Evolutionary conservation across 768 basidiomycete genomes (phyloP).

Genomic region (Trametes cingulata): DNA sequence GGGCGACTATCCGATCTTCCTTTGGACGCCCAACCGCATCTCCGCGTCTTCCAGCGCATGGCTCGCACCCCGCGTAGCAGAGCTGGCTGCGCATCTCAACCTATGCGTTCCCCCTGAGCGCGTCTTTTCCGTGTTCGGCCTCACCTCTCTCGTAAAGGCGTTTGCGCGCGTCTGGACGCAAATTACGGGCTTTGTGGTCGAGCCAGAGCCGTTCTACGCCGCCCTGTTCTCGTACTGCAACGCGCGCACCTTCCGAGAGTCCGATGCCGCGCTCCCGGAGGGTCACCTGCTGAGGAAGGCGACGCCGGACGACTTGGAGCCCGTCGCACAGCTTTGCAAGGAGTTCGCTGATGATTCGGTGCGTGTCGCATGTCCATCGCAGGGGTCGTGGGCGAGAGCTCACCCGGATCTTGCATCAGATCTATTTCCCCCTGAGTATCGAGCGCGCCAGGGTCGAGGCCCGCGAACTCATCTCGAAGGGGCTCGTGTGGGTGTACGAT

Average conservation of each 20-base stretch:
- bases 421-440: constrained; percentile 45
- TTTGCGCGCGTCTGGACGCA: constrained; percentile 49
- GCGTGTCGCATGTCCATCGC: constrained; percentile 23
- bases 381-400: constrained; percentile 1
- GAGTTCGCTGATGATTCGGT: constrained; percentile 56
- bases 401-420: constrained; percentile 32
- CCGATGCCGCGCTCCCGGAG: constrained; percentile 29
- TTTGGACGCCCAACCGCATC: constrained; percentile 43
- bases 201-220: constrained; percentile 49
- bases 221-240: constrained; percentile 51
- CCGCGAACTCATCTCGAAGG: constrained; percentile 45
- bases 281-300: constrained; percentile 44
- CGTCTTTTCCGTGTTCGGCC: constrained; percentile 55
- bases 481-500: constrained; percentile 57
- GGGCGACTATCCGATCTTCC: constrained; percentile 54
- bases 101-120: constrained; percentile 42
- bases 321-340: constrained; percentile 47
- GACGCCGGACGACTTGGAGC: constrained; percentile 37
- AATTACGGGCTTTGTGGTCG: constrained; percentile 39
- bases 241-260: constrained; percentile 36
- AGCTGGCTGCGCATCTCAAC: constrained; percentile 40
- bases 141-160: constrained; percentile 39
- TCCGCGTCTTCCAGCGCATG: constrained; percentile 32
- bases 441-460: constrained; percentile 47
- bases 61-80: constrained; percentile 38